A percentile compares a stretch with the other conserved stretches of the same genome.
Conservation (phyloP, 2,329 filamentous ascomycete species). For the Ambrosiella beaveri region DNA sequence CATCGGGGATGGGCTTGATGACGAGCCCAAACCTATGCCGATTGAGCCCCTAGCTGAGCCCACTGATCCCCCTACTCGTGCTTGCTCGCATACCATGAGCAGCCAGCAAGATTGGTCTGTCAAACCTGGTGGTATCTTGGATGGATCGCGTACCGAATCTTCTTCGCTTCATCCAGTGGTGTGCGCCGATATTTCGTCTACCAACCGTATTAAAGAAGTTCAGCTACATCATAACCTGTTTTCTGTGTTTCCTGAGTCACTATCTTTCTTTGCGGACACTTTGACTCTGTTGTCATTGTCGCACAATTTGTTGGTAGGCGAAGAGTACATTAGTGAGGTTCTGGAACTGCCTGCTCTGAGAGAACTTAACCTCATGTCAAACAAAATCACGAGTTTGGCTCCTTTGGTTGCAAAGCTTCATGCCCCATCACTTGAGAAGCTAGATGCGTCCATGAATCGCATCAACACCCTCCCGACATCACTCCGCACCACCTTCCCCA, state of each 20-base stretch:
- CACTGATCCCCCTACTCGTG: conserved; percentile 25
- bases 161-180: conserved; percentile 41
- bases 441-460: conserved; percentile 75
- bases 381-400: conserved; percentile 53
- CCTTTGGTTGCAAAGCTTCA: conserved; percentile 48
- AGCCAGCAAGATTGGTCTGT: conserved; percentile 35
- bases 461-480: conserved; percentile 47
- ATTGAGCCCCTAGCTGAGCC: neutral
- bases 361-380: conserved; percentile 59
- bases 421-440: conserved; percentile 57
- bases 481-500: conserved; percentile 51
- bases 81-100: conserved; percentile 30
- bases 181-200: conserved; percentile 36
- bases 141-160: conserved; percentile 50
- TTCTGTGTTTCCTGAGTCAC: conserved; percentile 47
- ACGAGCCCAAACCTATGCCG: neutral
- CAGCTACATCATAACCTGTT: conserved; percentile 67
- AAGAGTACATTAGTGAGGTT: conserved; percentile 46
- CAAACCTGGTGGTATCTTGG: conserved; percentile 45
- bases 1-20: neutral
- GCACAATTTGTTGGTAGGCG: conserved; percentile 52
- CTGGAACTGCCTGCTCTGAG: conserved; percentile 57
- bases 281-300: conserved; percentile 58
- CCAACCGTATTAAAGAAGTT: conserved; percentile 36
- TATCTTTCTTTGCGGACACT: conserved; percentile 54